These are phyloP conservation scores for Teunomyces lycoperdinae DNA, from an alignment of 805 yeast genomes.

Conservation along the genomic window DNA sequence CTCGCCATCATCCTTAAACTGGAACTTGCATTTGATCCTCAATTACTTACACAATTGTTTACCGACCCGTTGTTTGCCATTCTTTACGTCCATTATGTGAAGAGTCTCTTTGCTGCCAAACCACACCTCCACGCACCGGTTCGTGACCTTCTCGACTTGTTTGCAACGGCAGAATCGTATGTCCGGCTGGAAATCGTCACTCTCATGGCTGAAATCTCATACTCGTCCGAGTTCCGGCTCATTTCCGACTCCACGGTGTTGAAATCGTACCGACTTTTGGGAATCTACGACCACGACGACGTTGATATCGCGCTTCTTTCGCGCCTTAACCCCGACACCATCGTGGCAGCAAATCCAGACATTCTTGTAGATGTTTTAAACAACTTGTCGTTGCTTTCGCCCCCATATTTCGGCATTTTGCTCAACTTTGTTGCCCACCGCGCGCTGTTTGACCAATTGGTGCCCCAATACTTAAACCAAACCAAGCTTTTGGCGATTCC, in stretches of 20 bases:
- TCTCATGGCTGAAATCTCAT: conserved; percentile 20
- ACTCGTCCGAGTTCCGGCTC: conserved; percentile 8
- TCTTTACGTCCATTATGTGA: conserved; percentile 24
- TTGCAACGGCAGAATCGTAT: conserved; percentile 2
- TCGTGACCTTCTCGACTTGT: not conserved
- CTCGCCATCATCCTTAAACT: conserved; percentile 4
- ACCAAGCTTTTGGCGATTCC: conserved; percentile 15
- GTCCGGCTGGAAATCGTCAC: conserved; percentile 17
- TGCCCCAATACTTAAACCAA: conserved; percentile 7
- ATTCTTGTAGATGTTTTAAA: conserved; percentile 11
- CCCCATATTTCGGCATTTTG: conserved; percentile 24
- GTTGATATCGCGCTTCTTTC: conserved; percentile 13
- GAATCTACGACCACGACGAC: conserved; percentile 10
- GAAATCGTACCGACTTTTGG: conserved; percentile 17
- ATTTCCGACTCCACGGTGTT: conserved; percentile 11
- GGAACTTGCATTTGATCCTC: conserved; percentile 6
- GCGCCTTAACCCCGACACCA: conserved; percentile 13
- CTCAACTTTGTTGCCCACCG: conserved; percentile 20
- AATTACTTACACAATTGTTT: conserved; percentile 11
- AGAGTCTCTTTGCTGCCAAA: conserved; percentile 13
- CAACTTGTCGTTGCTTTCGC: conserved; percentile 13
- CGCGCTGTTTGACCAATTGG: conserved; percentile 13
- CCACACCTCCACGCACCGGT: not conserved
- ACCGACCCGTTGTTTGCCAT: conserved; percentile 26
- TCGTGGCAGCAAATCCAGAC: conserved; percentile 11